These are phyloP conservation scores for Hyaloscypha finlandica DNA, from an alignment of 495 filamentous ascomycete genomes.

Conservation along the genomic window DNA sequence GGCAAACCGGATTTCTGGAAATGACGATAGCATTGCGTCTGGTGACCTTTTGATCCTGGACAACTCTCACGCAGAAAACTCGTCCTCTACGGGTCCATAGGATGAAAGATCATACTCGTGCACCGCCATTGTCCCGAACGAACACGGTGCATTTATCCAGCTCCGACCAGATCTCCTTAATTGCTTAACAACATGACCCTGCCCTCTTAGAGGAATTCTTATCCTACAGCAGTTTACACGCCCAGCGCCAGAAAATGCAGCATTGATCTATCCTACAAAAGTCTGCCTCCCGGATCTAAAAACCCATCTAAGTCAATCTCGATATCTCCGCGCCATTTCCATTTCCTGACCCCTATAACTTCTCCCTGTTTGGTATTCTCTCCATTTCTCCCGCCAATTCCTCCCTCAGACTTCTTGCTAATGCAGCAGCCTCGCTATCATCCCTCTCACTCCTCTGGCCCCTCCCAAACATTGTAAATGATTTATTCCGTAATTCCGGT, in stretches of 20 bases:
- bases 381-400: constrained; percentile 47
- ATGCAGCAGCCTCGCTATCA: constrained; percentile 71
- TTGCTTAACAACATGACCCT: too few species aligned
- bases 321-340: not conserved
- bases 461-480: constrained; percentile 82
- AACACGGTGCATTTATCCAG: too few species aligned
- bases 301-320: not conserved
- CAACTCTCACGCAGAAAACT: too few species aligned
- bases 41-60: too few species aligned
- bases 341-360: constrained; percentile 15
- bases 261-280: not conserved
- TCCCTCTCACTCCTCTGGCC: constrained; percentile 82
- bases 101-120: too few species aligned
- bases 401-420: constrained; percentile 64
- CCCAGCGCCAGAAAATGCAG: not conserved
- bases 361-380: constrained; percentile 14
- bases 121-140: too few species aligned
- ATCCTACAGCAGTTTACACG: not conserved
- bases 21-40: too few species aligned
- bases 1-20: too few species aligned
- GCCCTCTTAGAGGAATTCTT: not conserved
- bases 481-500: constrained; percentile 49
- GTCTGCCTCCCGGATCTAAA: constrained; percentile 2
- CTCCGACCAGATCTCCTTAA: too few species aligned
- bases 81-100: too few species aligned